phyloP scores from a whole-genome alignment of 2,329 filamentous ascomycete genomes.

The Fusarium devonianum region DNA sequence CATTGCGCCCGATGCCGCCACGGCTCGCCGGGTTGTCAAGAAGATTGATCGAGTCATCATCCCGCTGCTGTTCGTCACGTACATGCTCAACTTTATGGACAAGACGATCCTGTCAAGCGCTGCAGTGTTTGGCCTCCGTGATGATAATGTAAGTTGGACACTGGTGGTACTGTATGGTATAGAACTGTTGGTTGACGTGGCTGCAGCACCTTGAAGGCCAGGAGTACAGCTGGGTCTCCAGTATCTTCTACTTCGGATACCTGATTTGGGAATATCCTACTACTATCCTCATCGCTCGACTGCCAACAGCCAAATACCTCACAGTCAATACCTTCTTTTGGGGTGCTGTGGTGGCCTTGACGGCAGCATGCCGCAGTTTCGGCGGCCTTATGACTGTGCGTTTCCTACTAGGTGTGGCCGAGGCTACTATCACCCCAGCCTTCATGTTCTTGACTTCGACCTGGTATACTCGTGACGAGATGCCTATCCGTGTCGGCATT shows the following conservation, averaged over 20 bases:
- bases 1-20: too few relatives aligned
- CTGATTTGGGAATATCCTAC: constrained; percentile 59
- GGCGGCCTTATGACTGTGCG: constrained; percentile 58
- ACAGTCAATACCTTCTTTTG: constrained; percentile 58
- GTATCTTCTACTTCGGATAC: constrained; percentile 54
- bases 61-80: constrained; percentile 63
- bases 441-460: constrained; percentile 64
- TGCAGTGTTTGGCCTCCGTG: constrained; percentile 61
- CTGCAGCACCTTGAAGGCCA: constrained; percentile 42
- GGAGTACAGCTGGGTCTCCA: constrained; percentile 71
- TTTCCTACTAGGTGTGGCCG: constrained; percentile 62
- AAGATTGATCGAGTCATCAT: constrained; percentile 65
- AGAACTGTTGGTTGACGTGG: background rate
- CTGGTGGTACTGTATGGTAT: too few relatives aligned
- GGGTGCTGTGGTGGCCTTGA: constrained; percentile 56
- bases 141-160: constrained; percentile 50
- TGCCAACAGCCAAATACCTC: constrained; percentile 58
- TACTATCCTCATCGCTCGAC: constrained; percentile 54
- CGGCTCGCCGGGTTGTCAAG: constrained; percentile 54
- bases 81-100: constrained; percentile 68
- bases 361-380: constrained; percentile 56
- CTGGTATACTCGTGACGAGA: constrained; percentile 65
- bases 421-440: constrained; percentile 61
- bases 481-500: constrained; percentile 60
- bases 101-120: constrained; percentile 65